phyloP scores from a whole-genome alignment of 2,329 filamentous ascomycete species.

The Paecilomyces sp. region DNA sequence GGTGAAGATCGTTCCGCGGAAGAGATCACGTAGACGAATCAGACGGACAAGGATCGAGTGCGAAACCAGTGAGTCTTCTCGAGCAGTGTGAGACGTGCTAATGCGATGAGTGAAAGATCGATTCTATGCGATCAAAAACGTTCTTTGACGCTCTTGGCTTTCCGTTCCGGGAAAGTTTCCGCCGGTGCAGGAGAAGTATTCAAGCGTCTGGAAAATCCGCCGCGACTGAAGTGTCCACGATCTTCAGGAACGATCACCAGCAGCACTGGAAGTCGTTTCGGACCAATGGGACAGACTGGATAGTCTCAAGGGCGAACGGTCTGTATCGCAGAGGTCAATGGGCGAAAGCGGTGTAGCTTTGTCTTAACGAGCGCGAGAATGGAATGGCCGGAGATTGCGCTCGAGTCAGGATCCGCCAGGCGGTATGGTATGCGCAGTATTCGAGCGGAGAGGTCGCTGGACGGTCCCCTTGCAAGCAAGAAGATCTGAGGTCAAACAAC shows the following conservation, averaged over 20 bases:
- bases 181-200: neutral
- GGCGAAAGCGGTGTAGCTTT: neutral
- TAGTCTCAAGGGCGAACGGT: neutral
- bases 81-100: neutral
- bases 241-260: neutral
- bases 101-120: neutral
- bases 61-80: neutral
- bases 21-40: neutral
- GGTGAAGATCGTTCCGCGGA: neutral
- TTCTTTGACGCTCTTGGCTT: neutral
- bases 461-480: neutral
- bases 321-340: neutral
- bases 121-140: neutral
- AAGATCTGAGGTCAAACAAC: neutral
- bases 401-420: neutral
- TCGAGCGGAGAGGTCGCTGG: neutral
- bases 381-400: neutral
- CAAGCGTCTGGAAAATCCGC: neutral
- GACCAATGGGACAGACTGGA: neutral
- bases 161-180: neutral
- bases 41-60: neutral
- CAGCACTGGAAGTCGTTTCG: neutral
- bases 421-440: neutral
- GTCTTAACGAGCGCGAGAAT: neutral
- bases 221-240: neutral